Base-by-base conservation (phyloP, 2,329 filamentous ascomycete genomes). In the Tricladium varicosporioides region DNA sequence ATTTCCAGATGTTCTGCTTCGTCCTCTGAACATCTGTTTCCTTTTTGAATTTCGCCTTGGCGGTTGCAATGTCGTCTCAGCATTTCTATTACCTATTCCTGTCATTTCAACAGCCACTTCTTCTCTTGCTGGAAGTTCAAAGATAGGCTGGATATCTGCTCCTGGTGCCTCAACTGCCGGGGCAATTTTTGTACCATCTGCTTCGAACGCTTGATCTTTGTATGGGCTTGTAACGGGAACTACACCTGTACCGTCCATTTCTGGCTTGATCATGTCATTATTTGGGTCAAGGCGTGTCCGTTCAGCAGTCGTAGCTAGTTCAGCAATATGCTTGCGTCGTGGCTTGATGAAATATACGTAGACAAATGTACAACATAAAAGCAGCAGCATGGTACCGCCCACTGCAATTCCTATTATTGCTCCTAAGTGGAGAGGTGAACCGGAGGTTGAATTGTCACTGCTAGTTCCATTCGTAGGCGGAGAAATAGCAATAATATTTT, bases 381-480 rank as follows among this genome's bases (percentile, higher is more conserved):
- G 16, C 18, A 51, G 8, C 1, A 55, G 13, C 4, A 43, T 44
- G 15, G 16, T 22, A 18, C 18, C 44, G 8, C 57, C 61, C 15
- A 59, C 55, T 3, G 53, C 60, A 33, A 60, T 53, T 2, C 61
- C 61, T 9, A 51, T 58, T 32, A 62, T 53, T 14, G 57, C 61
- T 13, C 54, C 55, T 5, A 40, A 46, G 2, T 27, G 22, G 22
- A 27, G 22, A 27, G 22, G 22, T 27, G 22, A 27, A 27, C 22
- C 22, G 22, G 22, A 27, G 22, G 22, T 4, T 27, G 22, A 27
- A 27, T 14, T 19, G 9, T 9, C 1, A 11, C 31, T 31, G 32
- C 40, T 27, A 36, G 51, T 80, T 70, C 10, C 8, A 14, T 56
- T 36, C 31, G 27, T 27, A 16, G 15, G 45, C 13, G 48, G 40